A percentile compares a stretch with the other conserved stretches of the same genome.
Evolutionary conservation across 2,329 filamentous ascomycete genomes (phyloP).

Genomic region (Ascochyta fabae): DNA sequence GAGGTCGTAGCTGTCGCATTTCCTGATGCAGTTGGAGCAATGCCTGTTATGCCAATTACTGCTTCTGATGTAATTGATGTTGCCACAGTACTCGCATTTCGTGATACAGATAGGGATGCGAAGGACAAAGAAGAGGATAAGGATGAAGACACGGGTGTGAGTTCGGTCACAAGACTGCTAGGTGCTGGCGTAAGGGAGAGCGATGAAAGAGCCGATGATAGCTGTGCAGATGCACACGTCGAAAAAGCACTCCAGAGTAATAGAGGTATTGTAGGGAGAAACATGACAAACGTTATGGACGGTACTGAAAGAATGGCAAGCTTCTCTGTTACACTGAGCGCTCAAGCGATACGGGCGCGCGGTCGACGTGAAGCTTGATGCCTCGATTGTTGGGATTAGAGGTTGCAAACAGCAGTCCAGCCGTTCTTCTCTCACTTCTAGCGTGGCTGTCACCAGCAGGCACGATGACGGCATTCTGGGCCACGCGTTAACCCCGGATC

Average conservation of each 20-base stretch:
- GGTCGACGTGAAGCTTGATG: neutral
- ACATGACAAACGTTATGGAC: conserved; percentile 19
- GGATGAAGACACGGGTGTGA: neutral
- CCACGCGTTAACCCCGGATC: conserved; percentile 26
- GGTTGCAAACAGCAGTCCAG: neutral
- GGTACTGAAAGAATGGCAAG: conserved; percentile 19
- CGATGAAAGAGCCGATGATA: conserved; percentile 16
- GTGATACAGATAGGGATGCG: conserved; percentile 13
- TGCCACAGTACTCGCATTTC: conserved; percentile 21
- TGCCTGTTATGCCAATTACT: conserved; percentile 30
- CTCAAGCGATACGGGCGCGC: conserved; percentile 7
- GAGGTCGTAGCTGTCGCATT: conserved; percentile 18
- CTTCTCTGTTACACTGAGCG: conserved; percentile 1
- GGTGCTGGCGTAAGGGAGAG: conserved; percentile 12
- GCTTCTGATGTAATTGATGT: conserved; percentile 17
- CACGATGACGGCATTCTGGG: conserved; percentile 27
- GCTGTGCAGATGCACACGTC: conserved; percentile 21
- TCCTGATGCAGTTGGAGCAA: conserved; percentile 16
- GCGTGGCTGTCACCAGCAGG: conserved; percentile 11
- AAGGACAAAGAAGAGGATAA: neutral
- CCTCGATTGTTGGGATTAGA: neutral
- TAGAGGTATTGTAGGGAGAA: conserved; percentile 13
- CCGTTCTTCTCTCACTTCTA: conserved; percentile 9
- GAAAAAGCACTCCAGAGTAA: conserved; percentile 13
- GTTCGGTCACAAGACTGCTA: conserved; percentile 15